Evolutionary conservation across 2,329 filamentous ascomycete genomes (phyloP), one percentile per base, ranked within the genome.

Genomic region (Paraphoma sp.): DNA sequence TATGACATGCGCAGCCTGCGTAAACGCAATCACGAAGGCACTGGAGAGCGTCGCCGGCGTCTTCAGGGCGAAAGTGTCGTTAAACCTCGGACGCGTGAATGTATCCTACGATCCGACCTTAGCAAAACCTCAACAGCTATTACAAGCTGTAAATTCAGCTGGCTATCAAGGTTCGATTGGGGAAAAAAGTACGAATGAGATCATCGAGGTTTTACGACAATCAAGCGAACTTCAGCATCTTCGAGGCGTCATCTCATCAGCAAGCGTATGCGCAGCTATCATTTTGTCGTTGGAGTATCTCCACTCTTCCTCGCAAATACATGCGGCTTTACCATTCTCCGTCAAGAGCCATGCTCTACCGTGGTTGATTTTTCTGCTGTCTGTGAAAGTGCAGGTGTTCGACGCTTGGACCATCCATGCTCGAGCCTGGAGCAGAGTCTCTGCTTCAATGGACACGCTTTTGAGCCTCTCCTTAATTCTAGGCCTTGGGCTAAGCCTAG

Each of bases 1-100:
- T 6, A 63, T 63, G 59, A 59, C 53, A 12, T 65, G 62, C 45
- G 55, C 41, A 16, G 57, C 59, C 9, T 63, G 62, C 40, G 47
- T 47, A 18, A 44, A 50, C 40, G 56, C 30, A 6, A 48, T 56
- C 10, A 29, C 30, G 16, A 47, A 46, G 8, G 46, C 51, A 30
- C 18, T 52, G n/a, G 54, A 56, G 28, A 44, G 38, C 10, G 16
- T 49, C n/a, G 4, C 14, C 40, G 54, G 54, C 18, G 49, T 56
- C 9, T 43, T 48, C 45, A 52, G 53, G 44, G 53, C 44, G 30
- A 51, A 31, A 30, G 53, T 51, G 33, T 56, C 53, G 4, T 31
- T 56, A n/a, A 36, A 47, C 8, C 36, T 51, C 28, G 53, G 48
- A 11, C 53, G 48, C 12, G 53, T 48, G 18, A 56, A 23, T 6